Evolutionary conservation across 2,329 filamentous ascomycete genomes (phyloP), one percentile per base, ranked within the genome.

Genomic region (Coniochaeta sp.): DNA sequence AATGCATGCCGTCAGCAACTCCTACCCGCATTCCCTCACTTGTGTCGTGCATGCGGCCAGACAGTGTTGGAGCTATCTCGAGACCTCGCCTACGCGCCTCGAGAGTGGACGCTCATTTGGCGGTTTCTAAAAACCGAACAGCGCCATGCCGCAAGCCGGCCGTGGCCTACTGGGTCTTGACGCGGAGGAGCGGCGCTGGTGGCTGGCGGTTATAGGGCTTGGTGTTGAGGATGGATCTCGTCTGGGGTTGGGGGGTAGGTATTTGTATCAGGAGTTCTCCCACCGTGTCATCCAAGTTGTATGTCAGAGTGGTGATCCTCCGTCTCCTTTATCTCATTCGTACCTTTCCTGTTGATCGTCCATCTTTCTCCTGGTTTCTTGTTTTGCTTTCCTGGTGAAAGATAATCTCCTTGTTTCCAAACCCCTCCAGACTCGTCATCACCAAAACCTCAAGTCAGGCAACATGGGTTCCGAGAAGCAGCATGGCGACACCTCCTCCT

Each of bases 401-500:
- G 24, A 48, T 26, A 7, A 24, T 48, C 24, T 26, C 24, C 45
- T 46, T 28, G 14, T 31, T 26, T 6, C 6, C 14, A 2, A 5
- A 12, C 20, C 10, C n/a, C n/a, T n/a, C 42, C 40, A 14, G 18
- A 27, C 42, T 8, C n/a, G 9, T 28, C 13, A 18, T 47, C n/a
- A n/a, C 27, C 22, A 28, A 3, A 3, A 22, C 18, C 10, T 18
- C 10, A 12, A 24, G 9, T 14, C 10, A n/a, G n/a, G n/a, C 30
- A 35, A 49, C 4, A 49, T 49, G 47, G 31, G 13, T 24, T 28
- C 9, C 28, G 47, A 49, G 47, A 49, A 60, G 49, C n/a, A n/a
- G n/a, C 60, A 56, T 53, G 56, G 50, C 49, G 51, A 35, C 53
- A 35, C 69, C 48, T 77, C 77, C 53, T 73, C 77, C 56, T 76